Evolutionary conservation across 176 grass and related monocot species (phyloP).

Genomic region (Neostapfia colusana): DNA sequence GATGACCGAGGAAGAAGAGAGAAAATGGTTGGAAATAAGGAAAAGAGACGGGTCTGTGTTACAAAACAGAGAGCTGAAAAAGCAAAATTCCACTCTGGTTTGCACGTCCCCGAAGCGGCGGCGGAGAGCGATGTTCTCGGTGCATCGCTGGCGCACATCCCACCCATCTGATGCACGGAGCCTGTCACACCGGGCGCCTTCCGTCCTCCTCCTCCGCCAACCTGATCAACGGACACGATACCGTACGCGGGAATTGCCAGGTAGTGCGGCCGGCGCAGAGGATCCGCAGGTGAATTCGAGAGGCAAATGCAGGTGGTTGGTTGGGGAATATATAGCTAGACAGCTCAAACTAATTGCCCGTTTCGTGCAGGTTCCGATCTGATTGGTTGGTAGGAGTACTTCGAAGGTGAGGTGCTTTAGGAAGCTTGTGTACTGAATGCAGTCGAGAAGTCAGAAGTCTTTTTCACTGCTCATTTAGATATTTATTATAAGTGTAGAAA

Average conservation of each 20-base stretch:
- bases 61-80: constrained; percentile 5
- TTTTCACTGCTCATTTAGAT: too few species aligned
- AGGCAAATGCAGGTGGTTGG: constrained; percentile 24
- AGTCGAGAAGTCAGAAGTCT: too few species aligned
- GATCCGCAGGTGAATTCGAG: constrained; percentile 33
- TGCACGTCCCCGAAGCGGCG: background rate
- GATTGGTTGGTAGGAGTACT: too few species aligned
- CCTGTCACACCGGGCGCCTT: background rate
- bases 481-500: too few species aligned
- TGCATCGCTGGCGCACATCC: constrained; percentile 34
- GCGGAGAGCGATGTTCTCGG: constrained; percentile 40
- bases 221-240: background rate
- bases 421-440: background rate
- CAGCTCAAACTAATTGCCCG: background rate
- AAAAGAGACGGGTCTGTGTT: background rate
- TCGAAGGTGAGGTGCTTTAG: background rate
- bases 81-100: constrained; percentile 37
- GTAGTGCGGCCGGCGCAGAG: background rate
- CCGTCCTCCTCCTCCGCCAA: accelerated
- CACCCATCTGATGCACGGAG: constrained; percentile 15
- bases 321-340: constrained; percentile 15
- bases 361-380: background rate
- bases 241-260: accelerated
- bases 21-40: background rate
- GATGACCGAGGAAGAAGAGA: background rate